Conservation (phyloP, 805 yeast species). For the Candida sonorensis region DNA sequence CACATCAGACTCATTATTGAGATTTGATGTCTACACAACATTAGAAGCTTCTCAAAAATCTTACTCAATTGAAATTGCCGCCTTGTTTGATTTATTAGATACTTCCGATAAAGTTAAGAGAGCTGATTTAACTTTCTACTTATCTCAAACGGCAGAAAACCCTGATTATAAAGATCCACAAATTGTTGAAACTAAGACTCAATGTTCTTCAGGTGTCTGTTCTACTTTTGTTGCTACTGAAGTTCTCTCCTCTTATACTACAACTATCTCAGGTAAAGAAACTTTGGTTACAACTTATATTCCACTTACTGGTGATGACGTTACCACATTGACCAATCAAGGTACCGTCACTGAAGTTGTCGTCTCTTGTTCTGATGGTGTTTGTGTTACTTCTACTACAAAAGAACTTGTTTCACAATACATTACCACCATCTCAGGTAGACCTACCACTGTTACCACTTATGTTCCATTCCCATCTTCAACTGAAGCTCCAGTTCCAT, state of each 20-base stretch:
- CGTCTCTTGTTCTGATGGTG: constrained; percentile 2
- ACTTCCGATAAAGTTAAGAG: constrained; percentile 8
- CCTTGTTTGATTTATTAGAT: constrained; percentile 6
- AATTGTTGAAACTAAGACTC: too few species aligned
- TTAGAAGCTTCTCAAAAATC: constrained; percentile 12
- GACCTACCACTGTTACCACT: constrained; percentile 16
- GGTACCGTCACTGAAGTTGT: too few species aligned
- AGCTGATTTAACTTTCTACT: constrained; percentile 8
- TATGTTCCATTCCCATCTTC: constrained; percentile 2
- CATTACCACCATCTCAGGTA: constrained; percentile 13
- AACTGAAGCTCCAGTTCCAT: background rate
- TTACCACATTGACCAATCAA: too few species aligned
- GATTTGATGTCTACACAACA: constrained; percentile 4
- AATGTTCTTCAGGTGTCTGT: too few species aligned
- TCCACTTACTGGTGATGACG: too few species aligned
- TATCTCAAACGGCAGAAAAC: constrained; percentile 5
- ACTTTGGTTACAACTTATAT: too few species aligned
- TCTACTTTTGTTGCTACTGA: constrained; percentile 3
- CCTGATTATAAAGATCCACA: constrained; percentile 3
- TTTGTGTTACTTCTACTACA: constrained; percentile 13
- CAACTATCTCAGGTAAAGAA: too few species aligned
- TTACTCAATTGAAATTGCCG: constrained; percentile 1
- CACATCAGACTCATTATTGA: constrained; percentile 10
- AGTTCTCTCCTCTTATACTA: too few species aligned
- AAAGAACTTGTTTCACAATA: constrained; percentile 16